A percentile compares a stretch with the other conserved stretches of the same genome.
Conservation (phyloP, 2,329 filamentous ascomycete genomes). For the Talaromyces sp. region DNA sequence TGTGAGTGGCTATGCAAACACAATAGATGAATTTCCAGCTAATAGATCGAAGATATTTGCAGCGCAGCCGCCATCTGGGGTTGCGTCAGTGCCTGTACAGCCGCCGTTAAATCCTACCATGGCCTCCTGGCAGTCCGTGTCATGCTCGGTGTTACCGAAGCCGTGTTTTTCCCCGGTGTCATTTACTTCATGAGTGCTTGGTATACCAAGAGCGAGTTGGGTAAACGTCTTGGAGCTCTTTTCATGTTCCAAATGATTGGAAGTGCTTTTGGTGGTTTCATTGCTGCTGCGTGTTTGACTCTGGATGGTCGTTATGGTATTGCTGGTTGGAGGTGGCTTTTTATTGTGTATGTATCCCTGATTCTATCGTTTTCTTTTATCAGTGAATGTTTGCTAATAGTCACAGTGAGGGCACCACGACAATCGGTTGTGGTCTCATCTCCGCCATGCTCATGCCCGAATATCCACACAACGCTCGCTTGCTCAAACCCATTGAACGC, state of each 20-base stretch:
- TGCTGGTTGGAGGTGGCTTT: conserved; percentile 51
- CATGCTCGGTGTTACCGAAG: conserved; percentile 64
- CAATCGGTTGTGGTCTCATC: conserved; percentile 45
- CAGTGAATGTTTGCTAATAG: background rate
- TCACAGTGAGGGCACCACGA: conserved; percentile 41
- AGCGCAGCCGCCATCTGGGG: background rate
- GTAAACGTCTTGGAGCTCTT: conserved; percentile 33
- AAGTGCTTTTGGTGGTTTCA: conserved; percentile 45
- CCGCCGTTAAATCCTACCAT: background rate
- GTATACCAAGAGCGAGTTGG: conserved; percentile 51
- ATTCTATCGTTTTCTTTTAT: background rate
- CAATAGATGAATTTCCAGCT: no score
- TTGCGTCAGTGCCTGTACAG: background rate
- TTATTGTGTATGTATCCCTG: conserved; percentile 33
- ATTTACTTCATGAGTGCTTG: conserved; percentile 68
- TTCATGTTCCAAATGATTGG: conserved; percentile 46
- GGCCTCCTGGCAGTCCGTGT: background rate
- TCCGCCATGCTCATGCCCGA: conserved; percentile 63
- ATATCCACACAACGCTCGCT: conserved; percentile 40
- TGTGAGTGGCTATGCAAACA: background rate
- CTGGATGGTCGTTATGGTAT: conserved; percentile 41
- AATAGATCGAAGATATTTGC: background rate
- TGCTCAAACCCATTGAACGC: conserved; percentile 40
- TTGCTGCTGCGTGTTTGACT: conserved; percentile 34
- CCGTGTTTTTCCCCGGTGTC: conserved; percentile 62